Conservation (phyloP, 2,329 filamentous ascomycete species). For the Botrytis byssoidea region DNA sequence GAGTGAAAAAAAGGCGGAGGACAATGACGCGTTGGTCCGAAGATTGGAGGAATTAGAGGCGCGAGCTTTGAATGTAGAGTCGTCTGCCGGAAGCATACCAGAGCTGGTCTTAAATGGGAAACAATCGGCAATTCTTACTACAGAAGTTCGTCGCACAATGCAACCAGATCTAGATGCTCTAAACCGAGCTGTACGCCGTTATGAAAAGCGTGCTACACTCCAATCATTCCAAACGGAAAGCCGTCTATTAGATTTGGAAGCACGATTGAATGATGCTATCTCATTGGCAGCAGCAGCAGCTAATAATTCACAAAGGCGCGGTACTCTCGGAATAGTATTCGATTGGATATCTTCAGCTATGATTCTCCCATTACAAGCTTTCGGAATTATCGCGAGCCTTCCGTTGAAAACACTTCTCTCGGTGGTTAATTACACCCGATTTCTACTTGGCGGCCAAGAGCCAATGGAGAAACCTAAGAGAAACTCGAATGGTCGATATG, state of each 20-base stretch:
- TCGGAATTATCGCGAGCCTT: constrained; percentile 29
- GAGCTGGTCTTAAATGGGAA: constrained; percentile 42
- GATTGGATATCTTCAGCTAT: constrained; percentile 36
- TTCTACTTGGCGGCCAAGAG: constrained; percentile 24
- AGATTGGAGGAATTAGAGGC: constrained; percentile 71
- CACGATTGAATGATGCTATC: constrained; percentile 71
- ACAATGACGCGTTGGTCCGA: constrained; percentile 57
- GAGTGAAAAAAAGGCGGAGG: constrained; percentile 32
- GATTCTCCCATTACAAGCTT: constrained; percentile 35
- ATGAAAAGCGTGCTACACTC: constrained; percentile 83
- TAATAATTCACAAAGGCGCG: constrained; percentile 36
- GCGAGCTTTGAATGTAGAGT: constrained; percentile 46
- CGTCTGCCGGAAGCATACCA: constrained; percentile 27
- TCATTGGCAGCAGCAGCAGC: constrained; percentile 77
- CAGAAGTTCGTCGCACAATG: constrained; percentile 62
- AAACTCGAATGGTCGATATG: constrained; percentile 27
- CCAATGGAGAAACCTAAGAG: constrained; percentile 24
- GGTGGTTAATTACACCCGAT: constrained; percentile 29
- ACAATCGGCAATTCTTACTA: constrained; percentile 44
- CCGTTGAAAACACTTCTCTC: constrained; percentile 32
- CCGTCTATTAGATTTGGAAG: constrained; percentile 69
- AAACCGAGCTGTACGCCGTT: constrained; percentile 82
- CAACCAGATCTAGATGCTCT: constrained; percentile 85
- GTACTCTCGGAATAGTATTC: constrained; percentile 29
- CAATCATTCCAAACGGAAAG: constrained; percentile 74